Base-by-base conservation (phyloP, 768 basidiomycete genomes). In the Daedaleopsis sinensis region DNA sequence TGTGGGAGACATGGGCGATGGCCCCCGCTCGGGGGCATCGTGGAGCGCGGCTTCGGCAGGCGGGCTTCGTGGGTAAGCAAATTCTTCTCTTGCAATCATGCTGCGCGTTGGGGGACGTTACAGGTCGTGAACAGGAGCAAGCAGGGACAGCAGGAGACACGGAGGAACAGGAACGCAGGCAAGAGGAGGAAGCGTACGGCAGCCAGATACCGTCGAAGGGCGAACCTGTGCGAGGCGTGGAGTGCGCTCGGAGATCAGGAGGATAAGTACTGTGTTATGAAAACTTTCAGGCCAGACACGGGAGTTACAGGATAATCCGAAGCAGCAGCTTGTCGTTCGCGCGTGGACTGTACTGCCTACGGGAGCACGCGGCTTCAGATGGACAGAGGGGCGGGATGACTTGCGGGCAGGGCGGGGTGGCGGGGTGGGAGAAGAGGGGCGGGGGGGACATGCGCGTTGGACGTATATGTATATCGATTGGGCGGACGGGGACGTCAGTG, bases 71-170 rank as follows among this genome's bases (percentile, higher is more conserved):
- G 43, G 21, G 49, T 23, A 23, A 48, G 47, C 19, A 32, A 21
- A 23, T 5, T 37, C 56, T 50, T 61, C 48, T 6, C 39, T 27
- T 35, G 48, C 24, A 32, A 35, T 57, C 43, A 62, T 62, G 23
- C 43, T 52, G 61, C 46, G 39, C 46, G 44, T 47, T 18, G 43
- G 23, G 55, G 47, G 11, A 24, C 60, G 60, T 61, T 42, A 48
- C 37, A 32, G 49, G 61, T 57, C 61, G 61, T 57, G 55, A 42
- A 12, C 13, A 42, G 39, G 11, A 12, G 10, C 18, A 12, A 13
- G 10, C 18, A 42, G 27, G 11, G 11, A 62, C 21, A 48, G 49
- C 52, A 47, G 51, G 32, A 32, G 36, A 36, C 42, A 47, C 55
- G 32, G 35, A 12, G 36, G 24, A 5, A 21, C 27, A 21, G 35